Conservation (phyloP, 164 flowering plant species). For the Magnolia sinica region DNA sequence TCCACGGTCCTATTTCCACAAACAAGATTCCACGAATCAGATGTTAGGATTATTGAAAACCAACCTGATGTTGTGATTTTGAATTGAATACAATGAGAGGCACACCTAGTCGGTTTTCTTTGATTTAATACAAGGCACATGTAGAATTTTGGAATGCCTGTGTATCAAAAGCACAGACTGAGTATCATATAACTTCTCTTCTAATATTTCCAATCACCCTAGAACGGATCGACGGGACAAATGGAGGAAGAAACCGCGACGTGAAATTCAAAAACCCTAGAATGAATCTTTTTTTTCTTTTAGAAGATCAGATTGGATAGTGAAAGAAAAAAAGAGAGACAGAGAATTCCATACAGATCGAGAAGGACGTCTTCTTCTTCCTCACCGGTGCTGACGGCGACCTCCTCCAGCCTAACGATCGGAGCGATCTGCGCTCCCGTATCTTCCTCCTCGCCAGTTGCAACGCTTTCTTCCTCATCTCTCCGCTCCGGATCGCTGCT, state of each 20-base stretch:
- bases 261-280: background rate
- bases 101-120: no score
- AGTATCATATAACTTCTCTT: no score
- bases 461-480: conserved; percentile 44
- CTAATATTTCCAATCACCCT: background rate
- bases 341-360: conserved; percentile 35
- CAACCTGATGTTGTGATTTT: no score
- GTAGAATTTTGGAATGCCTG: no score
- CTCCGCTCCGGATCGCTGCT: conserved; percentile 42
- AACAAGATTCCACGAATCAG: no score
- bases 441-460: conserved; percentile 72
- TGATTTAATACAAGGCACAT: no score
- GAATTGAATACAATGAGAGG: no score
- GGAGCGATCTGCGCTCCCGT: conserved; percentile 93
- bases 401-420: conserved; percentile 78
- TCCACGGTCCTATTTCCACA: no score
- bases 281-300: background rate
- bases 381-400: conserved; percentile 79
- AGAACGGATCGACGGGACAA: background rate
- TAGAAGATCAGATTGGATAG: background rate
- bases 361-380: conserved; percentile 70
- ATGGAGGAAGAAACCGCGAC: background rate
- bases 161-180: no score
- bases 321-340: background rate
- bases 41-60: no score